These are phyloP conservation scores for Ochetophila trinervis DNA, from an alignment of 306 rosid genomes.

Conservation along the genomic window DNA sequence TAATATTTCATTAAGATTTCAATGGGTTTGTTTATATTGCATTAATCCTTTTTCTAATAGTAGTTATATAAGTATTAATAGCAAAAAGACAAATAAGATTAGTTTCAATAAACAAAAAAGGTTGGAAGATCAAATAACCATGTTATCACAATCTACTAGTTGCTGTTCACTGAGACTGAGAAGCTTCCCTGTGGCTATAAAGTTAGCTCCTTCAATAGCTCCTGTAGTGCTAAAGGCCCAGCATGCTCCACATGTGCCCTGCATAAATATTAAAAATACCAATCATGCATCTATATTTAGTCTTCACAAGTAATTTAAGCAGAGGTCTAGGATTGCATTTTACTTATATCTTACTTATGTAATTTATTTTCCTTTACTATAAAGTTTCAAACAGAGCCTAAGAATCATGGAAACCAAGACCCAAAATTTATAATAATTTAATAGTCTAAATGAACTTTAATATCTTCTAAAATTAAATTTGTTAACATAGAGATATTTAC, in stretches of 20 bases:
- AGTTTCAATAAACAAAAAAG: too few species aligned
- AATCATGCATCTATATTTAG: neutral
- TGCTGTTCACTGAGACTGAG: conserved; percentile 90
- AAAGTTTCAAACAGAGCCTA: neutral
- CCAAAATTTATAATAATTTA: too few species aligned
- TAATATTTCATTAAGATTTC: too few species aligned
- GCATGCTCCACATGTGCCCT: conserved; percentile 89
- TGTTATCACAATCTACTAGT: conserved; percentile 81
- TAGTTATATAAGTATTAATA: too few species aligned
- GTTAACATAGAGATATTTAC: too few species aligned
- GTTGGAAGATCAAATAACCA: conserved; percentile 21
- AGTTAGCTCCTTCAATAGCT: conserved; percentile 82
- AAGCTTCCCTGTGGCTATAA: conserved; percentile 72
- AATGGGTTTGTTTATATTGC: neutral
- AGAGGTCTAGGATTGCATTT: neutral
- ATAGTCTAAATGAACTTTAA: too few species aligned
- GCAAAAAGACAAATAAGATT: too few species aligned
- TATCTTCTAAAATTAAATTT: too few species aligned
- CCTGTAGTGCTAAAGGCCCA: conserved; percentile 98
- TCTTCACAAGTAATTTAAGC: neutral
- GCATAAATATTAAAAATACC: neutral
- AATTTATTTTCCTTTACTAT: too few species aligned
- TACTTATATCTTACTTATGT: too few species aligned
- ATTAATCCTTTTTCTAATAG: too few species aligned
- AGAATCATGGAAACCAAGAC: neutral